Conservation (phyloP, 441 rosid species). For the Erodium trifolium region DNA sequence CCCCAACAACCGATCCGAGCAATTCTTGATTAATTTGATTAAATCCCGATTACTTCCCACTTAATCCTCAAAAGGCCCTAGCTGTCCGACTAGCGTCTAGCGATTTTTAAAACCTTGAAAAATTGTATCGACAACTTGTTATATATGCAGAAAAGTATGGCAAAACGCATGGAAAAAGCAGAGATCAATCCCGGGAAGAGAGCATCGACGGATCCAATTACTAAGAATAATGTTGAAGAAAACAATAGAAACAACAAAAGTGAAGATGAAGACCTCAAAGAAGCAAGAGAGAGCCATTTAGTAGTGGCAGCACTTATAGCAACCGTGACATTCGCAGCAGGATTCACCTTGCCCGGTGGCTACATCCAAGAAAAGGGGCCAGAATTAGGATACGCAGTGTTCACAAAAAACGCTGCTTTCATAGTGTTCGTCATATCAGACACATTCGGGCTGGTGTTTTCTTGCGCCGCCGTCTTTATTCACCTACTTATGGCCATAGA, state of each 20-base stretch:
- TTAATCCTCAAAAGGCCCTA: too few relatives aligned
- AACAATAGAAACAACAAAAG: background rate
- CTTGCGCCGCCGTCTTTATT: constrained; percentile 18
- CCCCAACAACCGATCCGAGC: too few relatives aligned
- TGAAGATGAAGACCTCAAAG: background rate
- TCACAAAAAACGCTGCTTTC: constrained; percentile 17
- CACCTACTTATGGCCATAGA: background rate
- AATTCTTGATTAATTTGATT: too few relatives aligned
- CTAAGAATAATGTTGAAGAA: too few relatives aligned
- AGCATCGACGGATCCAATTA: background rate
- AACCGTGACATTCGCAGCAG: constrained; percentile 18
- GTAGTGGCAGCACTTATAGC: constrained; percentile 18
- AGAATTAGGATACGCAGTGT: constrained; percentile 17
- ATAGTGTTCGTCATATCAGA: constrained; percentile 17
- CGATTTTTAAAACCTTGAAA: too few relatives aligned
- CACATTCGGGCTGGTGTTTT: constrained; percentile 9
- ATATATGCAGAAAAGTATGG: too few relatives aligned
- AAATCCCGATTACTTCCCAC: too few relatives aligned
- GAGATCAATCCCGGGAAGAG: background rate
- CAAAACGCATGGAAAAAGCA: too few relatives aligned
- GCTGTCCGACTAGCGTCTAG: too few relatives aligned
- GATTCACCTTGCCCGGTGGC: constrained; percentile 24
- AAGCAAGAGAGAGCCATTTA: constrained; percentile 11
- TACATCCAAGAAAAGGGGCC: background rate
- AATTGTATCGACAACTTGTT: too few relatives aligned